Conservation (phyloP, 192 early-diverging fungal genomes). For the Coemansia aciculifera region DNA sequence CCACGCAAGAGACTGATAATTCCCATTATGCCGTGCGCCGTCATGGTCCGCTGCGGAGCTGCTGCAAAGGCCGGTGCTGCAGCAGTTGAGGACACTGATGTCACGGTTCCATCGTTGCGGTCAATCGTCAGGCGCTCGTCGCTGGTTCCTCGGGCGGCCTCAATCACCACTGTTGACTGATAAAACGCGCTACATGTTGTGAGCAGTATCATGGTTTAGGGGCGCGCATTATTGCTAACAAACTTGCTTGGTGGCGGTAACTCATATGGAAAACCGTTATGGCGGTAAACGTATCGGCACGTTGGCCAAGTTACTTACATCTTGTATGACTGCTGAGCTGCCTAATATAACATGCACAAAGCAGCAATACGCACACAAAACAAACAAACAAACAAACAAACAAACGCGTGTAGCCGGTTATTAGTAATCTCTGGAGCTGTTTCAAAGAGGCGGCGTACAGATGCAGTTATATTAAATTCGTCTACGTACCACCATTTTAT, state of each 20-base stretch:
- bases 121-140: constrained; percentile 42
- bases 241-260: constrained; percentile 1
- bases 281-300: not conserved
- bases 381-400: not conserved
- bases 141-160: constrained; percentile 38
- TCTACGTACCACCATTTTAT: constrained; percentile 5
- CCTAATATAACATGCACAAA: constrained; percentile 15
- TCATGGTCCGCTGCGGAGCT: constrained; percentile 42
- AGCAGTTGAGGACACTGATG: constrained; percentile 1
- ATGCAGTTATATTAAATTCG: constrained; percentile 9
- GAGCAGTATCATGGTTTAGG: not conserved
- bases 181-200: constrained; percentile 45
- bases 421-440: not conserved
- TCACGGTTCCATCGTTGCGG: constrained; percentile 31
- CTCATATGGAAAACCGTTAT: not conserved
- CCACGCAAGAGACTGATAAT: constrained; percentile 46
- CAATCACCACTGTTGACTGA: constrained; percentile 37
- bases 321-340: constrained; percentile 50
- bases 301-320: constrained; percentile 20
- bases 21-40: constrained; percentile 50
- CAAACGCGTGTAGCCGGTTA: not conserved
- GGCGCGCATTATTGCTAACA: not conserved
- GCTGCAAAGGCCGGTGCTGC: constrained; percentile 29
- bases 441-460: not conserved
- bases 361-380: not conserved